Conservation (phyloP, 139 green algal genomes). For the Chlorella vulgaris region DNA sequence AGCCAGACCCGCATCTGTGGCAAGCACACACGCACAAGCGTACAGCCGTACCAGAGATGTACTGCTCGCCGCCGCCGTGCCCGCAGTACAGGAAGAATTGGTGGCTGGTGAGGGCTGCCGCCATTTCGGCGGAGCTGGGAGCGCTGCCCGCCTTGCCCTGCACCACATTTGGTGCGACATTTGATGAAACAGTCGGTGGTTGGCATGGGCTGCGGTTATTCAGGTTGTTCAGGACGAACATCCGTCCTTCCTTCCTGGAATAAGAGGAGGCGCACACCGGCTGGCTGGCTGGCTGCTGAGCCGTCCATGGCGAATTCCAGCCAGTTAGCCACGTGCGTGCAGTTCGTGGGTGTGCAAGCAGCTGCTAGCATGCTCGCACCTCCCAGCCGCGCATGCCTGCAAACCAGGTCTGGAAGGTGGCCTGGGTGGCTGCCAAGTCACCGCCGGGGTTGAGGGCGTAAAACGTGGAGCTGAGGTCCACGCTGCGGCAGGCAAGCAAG, state of each 20-base stretch:
- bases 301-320: too few species aligned
- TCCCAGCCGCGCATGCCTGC: slow-evolving; percentile 64
- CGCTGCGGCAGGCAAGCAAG: too few species aligned
- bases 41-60: slow-evolving; percentile 48
- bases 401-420: slow-evolving; percentile 79
- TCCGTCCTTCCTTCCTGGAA: too few species aligned
- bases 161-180: too few species aligned
- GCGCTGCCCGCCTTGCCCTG: slow-evolving; percentile 64
- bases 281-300: too few species aligned
- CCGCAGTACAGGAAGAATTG: slow-evolving; percentile 92
- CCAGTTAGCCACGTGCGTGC: too few species aligned
- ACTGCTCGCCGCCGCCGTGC: slow-evolving; percentile 88
- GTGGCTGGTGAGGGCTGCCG: slow-evolving; percentile 58
- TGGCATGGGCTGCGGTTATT: too few species aligned
- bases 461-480: slow-evolving; percentile 56
- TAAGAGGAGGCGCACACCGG: too few species aligned
- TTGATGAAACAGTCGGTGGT: too few species aligned
- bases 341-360: too few species aligned
- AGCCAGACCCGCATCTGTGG: too few species aligned
- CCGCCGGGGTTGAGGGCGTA: slow-evolving; percentile 91
- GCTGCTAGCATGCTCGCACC: slow-evolving; percentile 40
- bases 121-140: slow-evolving; percentile 48
- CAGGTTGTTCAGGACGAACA: too few species aligned
- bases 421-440: slow-evolving; percentile 82
- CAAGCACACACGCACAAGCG: not conserved